phyloP scores from a whole-genome alignment of 768 basidiomycete genomes.

The Chlorophyllum brunneum region DNA sequence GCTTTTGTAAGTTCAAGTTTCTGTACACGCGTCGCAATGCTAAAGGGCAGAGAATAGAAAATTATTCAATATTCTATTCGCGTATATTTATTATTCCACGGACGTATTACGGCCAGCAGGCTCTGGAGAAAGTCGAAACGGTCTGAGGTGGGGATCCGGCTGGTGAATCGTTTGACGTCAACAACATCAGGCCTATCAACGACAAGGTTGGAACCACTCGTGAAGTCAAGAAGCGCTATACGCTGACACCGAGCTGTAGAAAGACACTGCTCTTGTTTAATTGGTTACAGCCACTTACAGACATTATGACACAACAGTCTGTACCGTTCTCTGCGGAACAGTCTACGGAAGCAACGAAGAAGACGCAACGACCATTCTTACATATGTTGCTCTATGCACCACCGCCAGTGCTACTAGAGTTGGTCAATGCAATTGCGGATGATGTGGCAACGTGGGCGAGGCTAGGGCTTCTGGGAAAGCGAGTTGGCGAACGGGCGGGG shows the following conservation, averaged over 20 bases:
- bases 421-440: constrained; percentile 71
- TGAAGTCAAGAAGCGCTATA: background rate
- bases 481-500: constrained; percentile 63
- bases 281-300: constrained; percentile 74
- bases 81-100: constrained; percentile 70
- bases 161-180: constrained; percentile 57
- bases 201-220: constrained; percentile 56
- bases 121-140: constrained; percentile 44
- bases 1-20: constrained; percentile 59
- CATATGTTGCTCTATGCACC: constrained; percentile 75
- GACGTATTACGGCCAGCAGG: constrained; percentile 39
- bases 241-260: constrained; percentile 33
- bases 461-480: constrained; percentile 65
- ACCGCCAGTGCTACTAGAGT: constrained; percentile 77
- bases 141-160: constrained; percentile 49
- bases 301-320: constrained; percentile 66
- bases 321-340: constrained; percentile 55
- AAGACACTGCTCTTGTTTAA: constrained; percentile 81
- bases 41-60: constrained; percentile 49
- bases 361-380: constrained; percentile 56
- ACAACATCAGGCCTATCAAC: constrained; percentile 70
- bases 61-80: constrained; percentile 80
- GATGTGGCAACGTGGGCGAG: constrained; percentile 75
- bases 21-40: background rate
- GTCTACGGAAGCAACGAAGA: constrained; percentile 30